Conservation (phyloP, 2,329 filamentous ascomycete genomes). For the Hypoxylon sp. region DNA sequence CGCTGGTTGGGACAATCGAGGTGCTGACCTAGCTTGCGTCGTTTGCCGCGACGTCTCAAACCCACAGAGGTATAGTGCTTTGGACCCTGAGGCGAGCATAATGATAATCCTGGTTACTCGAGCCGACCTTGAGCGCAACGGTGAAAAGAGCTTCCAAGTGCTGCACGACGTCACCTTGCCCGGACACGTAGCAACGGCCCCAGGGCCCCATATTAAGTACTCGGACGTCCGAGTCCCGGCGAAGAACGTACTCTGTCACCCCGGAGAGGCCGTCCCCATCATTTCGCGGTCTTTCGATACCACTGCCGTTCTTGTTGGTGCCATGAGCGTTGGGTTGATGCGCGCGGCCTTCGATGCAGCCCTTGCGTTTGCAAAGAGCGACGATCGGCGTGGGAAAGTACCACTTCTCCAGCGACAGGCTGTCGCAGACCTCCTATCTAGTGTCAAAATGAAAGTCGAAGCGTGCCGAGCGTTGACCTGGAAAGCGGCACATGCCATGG, state of each 20-base stretch:
- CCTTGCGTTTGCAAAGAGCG: constrained; percentile 63
- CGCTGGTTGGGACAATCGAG: constrained; percentile 67
- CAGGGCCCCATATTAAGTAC: constrained; percentile 65
- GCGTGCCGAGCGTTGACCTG: constrained; percentile 65
- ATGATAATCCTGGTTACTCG: constrained; percentile 67
- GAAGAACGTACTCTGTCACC: constrained; percentile 62
- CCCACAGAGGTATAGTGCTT: constrained; percentile 2
- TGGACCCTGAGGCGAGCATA: constrained; percentile 54
- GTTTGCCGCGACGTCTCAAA: constrained; percentile 62
- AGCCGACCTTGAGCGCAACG: constrained; percentile 63
- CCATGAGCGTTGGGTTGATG: constrained; percentile 69
- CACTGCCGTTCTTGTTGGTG: constrained; percentile 66
- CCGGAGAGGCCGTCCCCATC: constrained; percentile 61
- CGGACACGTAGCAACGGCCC: constrained; percentile 63
- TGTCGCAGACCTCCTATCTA: constrained; percentile 66
- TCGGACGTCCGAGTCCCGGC: constrained; percentile 64
- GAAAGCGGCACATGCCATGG: constrained; percentile 64
- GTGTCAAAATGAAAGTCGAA: constrained; percentile 67
- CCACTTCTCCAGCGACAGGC: constrained; percentile 64
- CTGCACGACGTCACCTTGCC: constrained; percentile 62
- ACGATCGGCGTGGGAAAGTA: constrained; percentile 62
- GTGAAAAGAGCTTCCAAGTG: constrained; percentile 60
- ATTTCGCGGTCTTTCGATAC: constrained; percentile 61
- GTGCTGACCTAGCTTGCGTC: constrained; percentile 67
- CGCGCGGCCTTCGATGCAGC: constrained; percentile 67